These are phyloP conservation scores for Avena eriantha DNA, from an alignment of 176 grass and related monocot species.

Conservation along the genomic window DNA sequence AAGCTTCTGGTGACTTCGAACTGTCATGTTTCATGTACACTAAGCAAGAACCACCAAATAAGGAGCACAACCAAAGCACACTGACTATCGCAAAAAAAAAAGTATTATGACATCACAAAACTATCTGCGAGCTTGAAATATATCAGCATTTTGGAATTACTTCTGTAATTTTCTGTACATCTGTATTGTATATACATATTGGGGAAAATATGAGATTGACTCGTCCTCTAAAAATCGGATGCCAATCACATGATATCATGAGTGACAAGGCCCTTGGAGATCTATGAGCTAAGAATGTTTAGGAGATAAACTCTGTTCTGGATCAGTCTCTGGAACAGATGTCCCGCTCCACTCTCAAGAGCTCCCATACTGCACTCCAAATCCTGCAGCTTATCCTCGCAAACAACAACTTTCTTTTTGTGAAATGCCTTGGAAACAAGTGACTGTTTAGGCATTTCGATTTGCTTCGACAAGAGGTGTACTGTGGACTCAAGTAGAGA, in stretches of 20 bases:
- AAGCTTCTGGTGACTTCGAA: not conserved
- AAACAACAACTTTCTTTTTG: conserved; percentile 35
- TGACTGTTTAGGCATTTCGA: conserved; percentile 14
- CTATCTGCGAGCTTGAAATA: not conserved
- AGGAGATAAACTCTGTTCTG: conserved; percentile 51
- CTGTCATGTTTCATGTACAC: not conserved
- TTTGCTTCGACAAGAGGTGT: conserved; percentile 23
- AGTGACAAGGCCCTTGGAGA: not conserved
- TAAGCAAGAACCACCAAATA: not conserved
- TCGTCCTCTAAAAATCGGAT: conserved; percentile 30
- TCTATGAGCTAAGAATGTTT: conserved; percentile 45
- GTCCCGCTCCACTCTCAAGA: conserved; percentile 40
- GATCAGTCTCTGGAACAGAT: conserved; percentile 38
- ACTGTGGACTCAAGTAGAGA: conserved; percentile 26
- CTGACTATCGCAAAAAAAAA: not conserved
- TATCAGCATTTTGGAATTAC: conserved; percentile 6
- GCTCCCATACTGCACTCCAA: conserved; percentile 33
- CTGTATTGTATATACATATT: conserved; percentile 4
- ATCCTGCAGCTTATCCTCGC: conserved; percentile 22
- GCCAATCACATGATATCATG: conserved; percentile 26
- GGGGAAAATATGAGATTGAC: not conserved
- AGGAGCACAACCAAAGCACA: not conserved
- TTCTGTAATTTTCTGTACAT: conserved; percentile 24
- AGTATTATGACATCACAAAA: not conserved
- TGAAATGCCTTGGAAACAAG: conserved; percentile 44